Conservation (phyloP, 441 rosid genomes). For the Croton laevigatus region DNA sequence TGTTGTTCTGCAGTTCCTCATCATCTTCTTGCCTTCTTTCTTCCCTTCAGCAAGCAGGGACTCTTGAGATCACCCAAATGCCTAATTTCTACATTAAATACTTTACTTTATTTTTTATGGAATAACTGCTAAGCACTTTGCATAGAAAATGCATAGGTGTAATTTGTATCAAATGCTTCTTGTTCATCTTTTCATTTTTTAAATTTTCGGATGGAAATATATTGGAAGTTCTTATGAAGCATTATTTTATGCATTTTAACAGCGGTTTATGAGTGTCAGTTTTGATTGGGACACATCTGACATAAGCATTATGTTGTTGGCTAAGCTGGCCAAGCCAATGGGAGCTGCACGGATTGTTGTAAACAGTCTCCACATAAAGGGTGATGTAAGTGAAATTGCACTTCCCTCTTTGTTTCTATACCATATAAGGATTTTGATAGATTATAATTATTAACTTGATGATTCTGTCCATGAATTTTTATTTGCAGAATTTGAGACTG, state of each 20-base stretch:
- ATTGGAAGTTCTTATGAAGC: constrained; percentile 2
- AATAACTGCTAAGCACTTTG: background rate
- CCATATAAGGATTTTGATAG: background rate
- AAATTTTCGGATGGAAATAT: background rate
- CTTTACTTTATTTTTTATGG: background rate
- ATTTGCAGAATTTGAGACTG: background rate
- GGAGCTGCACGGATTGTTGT: constrained; percentile 87
- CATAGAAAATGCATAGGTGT: background rate
- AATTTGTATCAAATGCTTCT: background rate
- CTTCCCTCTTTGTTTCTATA: background rate
- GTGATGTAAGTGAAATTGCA: constrained; percentile 62
- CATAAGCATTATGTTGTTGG: constrained; percentile 78
- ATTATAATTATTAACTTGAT: background rate
- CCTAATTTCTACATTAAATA: background rate
- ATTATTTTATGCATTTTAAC: constrained; percentile 28
- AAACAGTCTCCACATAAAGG: constrained; percentile 90
- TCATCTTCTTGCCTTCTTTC: background rate
- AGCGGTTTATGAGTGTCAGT: constrained; percentile 77
- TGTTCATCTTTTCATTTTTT: background rate
- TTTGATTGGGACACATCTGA: constrained; percentile 88
- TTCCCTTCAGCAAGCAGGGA: background rate
- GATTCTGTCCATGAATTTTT: constrained; percentile 1
- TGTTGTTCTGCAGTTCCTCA: background rate
- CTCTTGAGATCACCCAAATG: background rate
- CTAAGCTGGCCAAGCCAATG: constrained; percentile 80